Evolutionary conservation across 352 stramenopile species (phyloP).

Genomic region (Pythium dissimile): DNA sequence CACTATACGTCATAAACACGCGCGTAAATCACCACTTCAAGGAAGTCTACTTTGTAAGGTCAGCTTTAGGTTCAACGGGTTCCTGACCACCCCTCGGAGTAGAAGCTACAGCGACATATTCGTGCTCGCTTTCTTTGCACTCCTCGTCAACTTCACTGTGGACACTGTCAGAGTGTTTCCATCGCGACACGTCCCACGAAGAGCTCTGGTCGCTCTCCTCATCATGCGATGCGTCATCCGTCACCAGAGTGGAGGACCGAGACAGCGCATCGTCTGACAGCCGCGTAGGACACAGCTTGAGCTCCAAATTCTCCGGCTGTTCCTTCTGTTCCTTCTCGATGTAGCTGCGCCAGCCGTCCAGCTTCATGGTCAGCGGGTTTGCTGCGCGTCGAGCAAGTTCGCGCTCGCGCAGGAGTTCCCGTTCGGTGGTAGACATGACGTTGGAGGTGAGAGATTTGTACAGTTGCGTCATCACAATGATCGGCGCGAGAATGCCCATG

Average conservation of each 20-base stretch:
- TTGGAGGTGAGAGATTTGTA: constrained; percentile 1
- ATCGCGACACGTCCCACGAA: too few relatives aligned
- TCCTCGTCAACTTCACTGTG: not conserved
- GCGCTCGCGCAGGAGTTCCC: not conserved
- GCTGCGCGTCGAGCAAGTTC: not conserved
- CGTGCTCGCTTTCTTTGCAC: not conserved
- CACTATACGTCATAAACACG: not conserved
- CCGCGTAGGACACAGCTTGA: constrained; percentile 24
- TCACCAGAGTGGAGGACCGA: not conserved
- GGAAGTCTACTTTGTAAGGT: too few relatives aligned
- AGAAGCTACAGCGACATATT: not conserved
- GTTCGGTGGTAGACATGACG: not conserved
- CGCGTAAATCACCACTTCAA: not conserved
- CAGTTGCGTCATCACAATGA: not conserved
- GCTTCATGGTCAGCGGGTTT: constrained; percentile 26
- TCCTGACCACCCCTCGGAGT: too few relatives aligned
- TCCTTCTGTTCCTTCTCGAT: constrained; percentile 14
- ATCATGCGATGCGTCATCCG: too few relatives aligned
- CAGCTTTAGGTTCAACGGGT: too few relatives aligned
- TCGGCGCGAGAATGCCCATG: not conserved
- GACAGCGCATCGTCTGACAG: not conserved
- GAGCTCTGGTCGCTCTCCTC: too few relatives aligned
- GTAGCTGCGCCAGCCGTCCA: constrained; percentile 31
- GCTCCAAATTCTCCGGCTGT: constrained; percentile 18
- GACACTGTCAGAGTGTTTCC: too few relatives aligned